These are phyloP conservation scores for Udeniomyces megalosporus DNA, from an alignment of 768 basidiomycete species.

Conservation along the genomic window DNA sequence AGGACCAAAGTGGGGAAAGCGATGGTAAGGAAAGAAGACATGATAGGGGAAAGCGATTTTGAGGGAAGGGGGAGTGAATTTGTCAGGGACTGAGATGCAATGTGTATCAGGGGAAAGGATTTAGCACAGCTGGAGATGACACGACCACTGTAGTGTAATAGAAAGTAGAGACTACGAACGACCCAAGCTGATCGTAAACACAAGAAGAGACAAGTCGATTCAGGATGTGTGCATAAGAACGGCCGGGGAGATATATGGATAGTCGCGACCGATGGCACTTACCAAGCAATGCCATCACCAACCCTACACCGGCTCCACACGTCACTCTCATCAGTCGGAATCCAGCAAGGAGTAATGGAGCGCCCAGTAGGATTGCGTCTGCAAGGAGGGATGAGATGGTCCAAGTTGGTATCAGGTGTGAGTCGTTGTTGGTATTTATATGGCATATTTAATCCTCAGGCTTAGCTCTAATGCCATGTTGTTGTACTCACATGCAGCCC, in stretches of 20 bases:
- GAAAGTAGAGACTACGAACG: neutral
- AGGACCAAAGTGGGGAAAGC: neutral
- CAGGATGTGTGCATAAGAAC: neutral
- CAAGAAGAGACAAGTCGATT: neutral
- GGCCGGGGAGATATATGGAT: too few relatives aligned
- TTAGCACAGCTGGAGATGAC: neutral
- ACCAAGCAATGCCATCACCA: neutral
- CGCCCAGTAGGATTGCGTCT: slow-evolving; percentile 1
- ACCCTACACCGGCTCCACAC: neutral
- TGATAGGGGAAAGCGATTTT: neutral
- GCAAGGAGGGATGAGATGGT: too few relatives aligned
- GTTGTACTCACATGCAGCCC: too few relatives aligned
- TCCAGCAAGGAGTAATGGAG: neutral
- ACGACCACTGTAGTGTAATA: neutral
- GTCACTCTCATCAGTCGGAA: neutral
- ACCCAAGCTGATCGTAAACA: neutral
- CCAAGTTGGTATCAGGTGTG: too few relatives aligned
- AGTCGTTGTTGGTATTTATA: too few relatives aligned
- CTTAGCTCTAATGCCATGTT: too few relatives aligned
- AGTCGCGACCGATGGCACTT: neutral
- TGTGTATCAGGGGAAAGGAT: too few relatives aligned
- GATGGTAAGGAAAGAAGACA: neutral
- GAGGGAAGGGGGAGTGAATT: neutral
- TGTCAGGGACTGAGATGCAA: neutral
- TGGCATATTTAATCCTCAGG: too few relatives aligned